phyloP scores from a whole-genome alignment of 139 green algal species.

The Coelastrella sp. region DNA sequence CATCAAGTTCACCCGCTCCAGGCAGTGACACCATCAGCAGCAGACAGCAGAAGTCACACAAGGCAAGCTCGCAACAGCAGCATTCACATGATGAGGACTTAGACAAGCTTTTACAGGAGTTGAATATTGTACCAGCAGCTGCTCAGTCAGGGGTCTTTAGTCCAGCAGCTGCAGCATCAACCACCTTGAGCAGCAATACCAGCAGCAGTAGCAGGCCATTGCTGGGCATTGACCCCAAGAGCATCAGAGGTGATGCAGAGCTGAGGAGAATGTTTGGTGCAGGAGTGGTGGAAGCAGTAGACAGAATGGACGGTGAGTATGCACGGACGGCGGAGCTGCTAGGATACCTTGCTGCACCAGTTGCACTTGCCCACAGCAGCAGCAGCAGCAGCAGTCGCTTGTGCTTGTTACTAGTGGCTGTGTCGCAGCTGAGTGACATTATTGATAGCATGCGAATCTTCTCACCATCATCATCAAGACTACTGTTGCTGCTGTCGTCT shows the following conservation, averaged over 20 bases:
- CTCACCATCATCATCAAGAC: neutral
- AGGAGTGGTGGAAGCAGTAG: conserved; percentile 68
- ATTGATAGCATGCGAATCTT: neutral
- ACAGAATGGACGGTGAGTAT: conserved; percentile 48
- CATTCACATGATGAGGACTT: conserved; percentile 64
- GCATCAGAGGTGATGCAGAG: conserved; percentile 80
- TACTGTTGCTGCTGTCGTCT: too few relatives aligned
- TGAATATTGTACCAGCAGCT: conserved; percentile 65
- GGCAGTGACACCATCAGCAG: neutral
- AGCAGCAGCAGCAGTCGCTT: neutral
- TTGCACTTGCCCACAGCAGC: neutral
- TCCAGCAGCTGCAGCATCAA: neutral
- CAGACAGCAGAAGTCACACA: neutral
- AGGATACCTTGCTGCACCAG: neutral
- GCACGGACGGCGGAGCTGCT: neutral
- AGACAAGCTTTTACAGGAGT: conserved; percentile 73
- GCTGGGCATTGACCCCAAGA: conserved; percentile 71
- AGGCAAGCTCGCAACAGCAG: neutral
- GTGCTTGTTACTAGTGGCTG: too few relatives aligned
- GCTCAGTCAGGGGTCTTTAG: neutral
- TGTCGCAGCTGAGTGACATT: too few relatives aligned
- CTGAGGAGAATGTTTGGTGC: conserved; percentile 88
- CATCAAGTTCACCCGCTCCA: conserved; percentile 15
- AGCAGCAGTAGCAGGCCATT: conserved; percentile 47
- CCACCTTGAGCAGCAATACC: neutral